These are phyloP conservation scores for Carallia brachiata DNA, from an alignment of 345 rosid genomes.

Conservation along the genomic window DNA sequence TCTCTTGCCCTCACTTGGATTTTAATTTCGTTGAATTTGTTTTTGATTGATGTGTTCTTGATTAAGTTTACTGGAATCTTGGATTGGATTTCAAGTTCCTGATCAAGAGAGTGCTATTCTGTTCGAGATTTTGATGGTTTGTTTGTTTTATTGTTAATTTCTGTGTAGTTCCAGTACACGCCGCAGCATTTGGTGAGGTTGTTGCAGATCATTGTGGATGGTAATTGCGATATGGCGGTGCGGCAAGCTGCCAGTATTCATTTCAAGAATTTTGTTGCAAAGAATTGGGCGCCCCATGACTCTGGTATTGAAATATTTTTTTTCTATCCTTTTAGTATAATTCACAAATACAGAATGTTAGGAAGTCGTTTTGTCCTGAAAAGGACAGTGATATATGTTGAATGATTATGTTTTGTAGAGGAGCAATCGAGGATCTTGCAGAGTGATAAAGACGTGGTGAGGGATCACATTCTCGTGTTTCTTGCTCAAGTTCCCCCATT, in stretches of 20 bases:
- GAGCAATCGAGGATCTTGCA: slow-evolving; percentile 63
- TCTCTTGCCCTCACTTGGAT: too few relatives aligned
- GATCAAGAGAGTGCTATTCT: neutral
- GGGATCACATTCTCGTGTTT: slow-evolving; percentile 81
- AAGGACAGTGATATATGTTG: too few relatives aligned
- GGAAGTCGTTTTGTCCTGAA: neutral
- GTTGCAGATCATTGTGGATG: slow-evolving; percentile 85
- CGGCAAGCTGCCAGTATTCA: slow-evolving; percentile 97
- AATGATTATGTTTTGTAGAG: slow-evolving; percentile 36
- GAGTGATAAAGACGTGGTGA: slow-evolving; percentile 76
- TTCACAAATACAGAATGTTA: neutral
- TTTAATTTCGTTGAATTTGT: too few relatives aligned
- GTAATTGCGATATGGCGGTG: slow-evolving; percentile 72
- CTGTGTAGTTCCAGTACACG: slow-evolving; percentile 66
- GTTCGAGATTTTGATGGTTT: neutral
- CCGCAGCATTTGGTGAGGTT: slow-evolving; percentile 95
- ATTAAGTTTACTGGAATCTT: neutral
- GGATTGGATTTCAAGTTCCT: neutral
- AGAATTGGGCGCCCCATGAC: slow-evolving; percentile 84
- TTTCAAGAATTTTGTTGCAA: slow-evolving; percentile 91
- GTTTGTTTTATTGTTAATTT: neutral
- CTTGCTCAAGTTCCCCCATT: slow-evolving; percentile 84
- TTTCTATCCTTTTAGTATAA: neutral
- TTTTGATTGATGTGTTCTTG: too few relatives aligned
- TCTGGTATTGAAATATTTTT: slow-evolving; percentile 28